These are phyloP conservation scores for Botryotinia calthae DNA, from an alignment of 2,329 filamentous ascomycete species.

Conservation along the genomic window DNA sequence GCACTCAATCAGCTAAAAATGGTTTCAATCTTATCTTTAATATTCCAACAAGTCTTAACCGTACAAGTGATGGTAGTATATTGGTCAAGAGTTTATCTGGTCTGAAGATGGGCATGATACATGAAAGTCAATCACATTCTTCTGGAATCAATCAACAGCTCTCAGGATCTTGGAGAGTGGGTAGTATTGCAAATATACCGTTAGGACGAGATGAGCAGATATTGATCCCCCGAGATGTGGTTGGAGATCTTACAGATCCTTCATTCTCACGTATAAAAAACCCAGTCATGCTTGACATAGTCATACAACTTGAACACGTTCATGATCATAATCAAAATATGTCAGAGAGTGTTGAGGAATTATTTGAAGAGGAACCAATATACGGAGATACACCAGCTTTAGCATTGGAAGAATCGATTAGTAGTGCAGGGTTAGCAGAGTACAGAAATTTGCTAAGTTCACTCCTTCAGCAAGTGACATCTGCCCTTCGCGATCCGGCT, in stretches of 20 bases:
- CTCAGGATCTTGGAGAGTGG: conserved; percentile 64
- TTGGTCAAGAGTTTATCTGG: conserved; percentile 54
- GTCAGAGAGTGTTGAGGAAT: conserved; percentile 27
- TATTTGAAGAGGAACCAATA: conserved; percentile 26
- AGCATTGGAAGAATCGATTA: conserved; percentile 23
- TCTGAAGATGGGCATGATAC: conserved; percentile 64
- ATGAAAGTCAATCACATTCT: conserved; percentile 50
- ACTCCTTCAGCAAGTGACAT: conserved; percentile 50
- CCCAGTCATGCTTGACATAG: conserved; percentile 67
- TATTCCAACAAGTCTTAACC: conserved; percentile 47
- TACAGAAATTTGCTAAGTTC: conserved; percentile 44
- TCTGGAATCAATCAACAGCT: conserved; percentile 38
- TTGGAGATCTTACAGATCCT: conserved; percentile 75
- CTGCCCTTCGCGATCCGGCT: conserved; percentile 47
- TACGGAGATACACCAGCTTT: conserved; percentile 20
- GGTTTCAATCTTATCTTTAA: conserved; percentile 45
- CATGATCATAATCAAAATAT: conserved; percentile 27
- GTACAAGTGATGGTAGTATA: conserved; percentile 46
- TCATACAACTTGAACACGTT: conserved; percentile 50
- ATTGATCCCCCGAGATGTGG: conserved; percentile 72
- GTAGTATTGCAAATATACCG: conserved; percentile 74
- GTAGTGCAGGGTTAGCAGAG: conserved; percentile 33
- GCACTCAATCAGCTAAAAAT: conserved; percentile 12
- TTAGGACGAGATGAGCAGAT: conserved; percentile 87
- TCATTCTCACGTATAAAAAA: conserved; percentile 80